These are phyloP conservation scores for Syncephalastrum monosporum DNA, from an alignment of 371 early-diverging fungal species.

Conservation along the genomic window DNA sequence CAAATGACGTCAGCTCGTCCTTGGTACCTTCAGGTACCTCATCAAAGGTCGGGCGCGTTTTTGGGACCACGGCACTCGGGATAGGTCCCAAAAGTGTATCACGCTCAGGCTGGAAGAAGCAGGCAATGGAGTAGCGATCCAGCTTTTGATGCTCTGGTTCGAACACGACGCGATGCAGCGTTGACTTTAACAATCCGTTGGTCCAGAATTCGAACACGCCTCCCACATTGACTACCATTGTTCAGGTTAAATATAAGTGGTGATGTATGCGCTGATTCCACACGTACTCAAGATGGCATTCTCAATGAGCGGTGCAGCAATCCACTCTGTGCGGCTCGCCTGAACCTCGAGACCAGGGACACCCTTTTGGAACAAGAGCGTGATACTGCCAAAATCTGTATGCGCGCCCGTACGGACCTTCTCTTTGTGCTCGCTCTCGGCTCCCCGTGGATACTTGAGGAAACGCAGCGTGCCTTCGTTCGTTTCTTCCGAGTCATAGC, in stretches of 20 bases:
- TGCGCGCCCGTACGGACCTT: slow-evolving; percentile 21
- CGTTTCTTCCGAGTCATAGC: slow-evolving; percentile 23
- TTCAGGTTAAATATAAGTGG: not conserved
- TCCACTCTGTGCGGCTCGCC: slow-evolving; percentile 37
- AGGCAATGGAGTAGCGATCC: slow-evolving; percentile 63
- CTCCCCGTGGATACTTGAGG: slow-evolving; percentile 47
- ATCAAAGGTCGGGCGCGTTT: not conserved
- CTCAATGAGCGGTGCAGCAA: slow-evolving; percentile 53
- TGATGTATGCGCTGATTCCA: not conserved
- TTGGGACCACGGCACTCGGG: slow-evolving; percentile 13
- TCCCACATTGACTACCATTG: slow-evolving; percentile 52
- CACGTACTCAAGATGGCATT: slow-evolving; percentile 35
- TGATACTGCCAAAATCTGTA: slow-evolving; percentile 63
- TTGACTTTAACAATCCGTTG: slow-evolving; percentile 56
- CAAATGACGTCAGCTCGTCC: slow-evolving; percentile 4
- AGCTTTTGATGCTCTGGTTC: slow-evolving; percentile 32
- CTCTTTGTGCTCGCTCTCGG: slow-evolving; percentile 10
- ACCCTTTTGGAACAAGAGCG: slow-evolving; percentile 63
- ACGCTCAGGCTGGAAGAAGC: slow-evolving; percentile 43
- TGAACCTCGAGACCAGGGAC: slow-evolving; percentile 62
- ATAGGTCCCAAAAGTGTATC: slow-evolving; percentile 10
- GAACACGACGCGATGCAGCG: slow-evolving; percentile 61
- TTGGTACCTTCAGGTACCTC: slow-evolving; percentile 4
- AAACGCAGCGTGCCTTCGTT: slow-evolving; percentile 44
- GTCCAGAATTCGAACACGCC: slow-evolving; percentile 71